phyloP scores from a whole-genome alignment of 1,284 basidiomycete species.

The Marasmius fiardii region DNA sequence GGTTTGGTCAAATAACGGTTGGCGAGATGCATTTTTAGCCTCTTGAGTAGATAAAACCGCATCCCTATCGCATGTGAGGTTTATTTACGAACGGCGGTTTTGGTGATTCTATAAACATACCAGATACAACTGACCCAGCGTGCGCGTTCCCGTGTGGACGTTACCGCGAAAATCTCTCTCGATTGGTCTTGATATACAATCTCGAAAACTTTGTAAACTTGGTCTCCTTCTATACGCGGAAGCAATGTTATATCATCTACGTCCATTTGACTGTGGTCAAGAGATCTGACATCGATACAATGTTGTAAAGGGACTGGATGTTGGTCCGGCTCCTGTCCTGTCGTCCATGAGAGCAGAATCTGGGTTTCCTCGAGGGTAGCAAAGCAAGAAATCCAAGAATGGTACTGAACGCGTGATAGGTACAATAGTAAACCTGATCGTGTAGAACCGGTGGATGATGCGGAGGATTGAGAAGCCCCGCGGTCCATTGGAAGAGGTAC shows the following conservation, averaged over 20 bases:
- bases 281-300: constrained; percentile 63
- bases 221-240: constrained; percentile 29
- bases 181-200: constrained; percentile 50
- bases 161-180: constrained; percentile 58
- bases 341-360: constrained; percentile 46
- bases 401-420: constrained; percentile 33
- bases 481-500: background rate
- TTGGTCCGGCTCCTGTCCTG: constrained; percentile 38
- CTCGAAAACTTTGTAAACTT: constrained; percentile 56
- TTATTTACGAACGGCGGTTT: constrained; percentile 8
- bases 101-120: constrained; percentile 31
- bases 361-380: constrained; percentile 44
- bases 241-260: constrained; percentile 38
- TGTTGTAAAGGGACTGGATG: constrained; percentile 45
- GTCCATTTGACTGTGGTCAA: constrained; percentile 40
- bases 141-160: constrained; percentile 59
- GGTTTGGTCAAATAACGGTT: background rate
- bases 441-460: constrained; percentile 13
- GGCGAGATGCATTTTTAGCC: constrained; percentile 15
- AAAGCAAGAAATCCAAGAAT: constrained; percentile 49
- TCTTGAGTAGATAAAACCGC: constrained; percentile 43
- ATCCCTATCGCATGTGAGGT: constrained; percentile 43
- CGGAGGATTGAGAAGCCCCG: background rate
- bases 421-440: constrained; percentile 46
- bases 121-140: constrained; percentile 71